These are phyloP conservation scores for Marvania coccoides DNA, from an alignment of 139 green algal species.

Conservation along the genomic window DNA sequence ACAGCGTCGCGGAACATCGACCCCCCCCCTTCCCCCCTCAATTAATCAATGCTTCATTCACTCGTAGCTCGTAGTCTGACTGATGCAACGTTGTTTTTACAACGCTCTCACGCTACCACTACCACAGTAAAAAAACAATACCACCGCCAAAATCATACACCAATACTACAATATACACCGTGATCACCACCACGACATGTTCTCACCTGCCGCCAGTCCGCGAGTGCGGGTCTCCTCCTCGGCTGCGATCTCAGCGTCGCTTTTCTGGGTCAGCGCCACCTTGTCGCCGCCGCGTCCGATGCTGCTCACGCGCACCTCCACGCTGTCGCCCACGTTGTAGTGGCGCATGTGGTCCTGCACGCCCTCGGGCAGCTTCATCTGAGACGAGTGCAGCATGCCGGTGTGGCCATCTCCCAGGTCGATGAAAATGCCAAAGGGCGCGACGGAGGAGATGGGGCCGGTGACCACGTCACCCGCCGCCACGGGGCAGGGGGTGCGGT, in stretches of 20 bases:
- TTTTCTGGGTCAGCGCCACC: constrained; percentile 38
- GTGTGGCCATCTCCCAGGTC: constrained; percentile 52
- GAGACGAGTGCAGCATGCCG: constrained; percentile 57
- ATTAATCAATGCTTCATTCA: too few relatives aligned
- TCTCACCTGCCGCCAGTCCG: not conserved
- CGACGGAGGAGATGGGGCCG: constrained; percentile 39
- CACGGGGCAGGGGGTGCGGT: constrained; percentile 12
- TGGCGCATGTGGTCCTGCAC: constrained; percentile 5
- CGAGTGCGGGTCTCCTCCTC: not conserved
- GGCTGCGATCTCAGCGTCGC: constrained; percentile 19
- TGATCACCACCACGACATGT: too few relatives aligned
- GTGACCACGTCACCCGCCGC: constrained; percentile 40
- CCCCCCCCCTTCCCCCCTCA: too few relatives aligned
- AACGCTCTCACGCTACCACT: too few relatives aligned
- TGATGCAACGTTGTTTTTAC: too few relatives aligned
- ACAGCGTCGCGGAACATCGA: too few relatives aligned
- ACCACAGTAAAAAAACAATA: too few relatives aligned
- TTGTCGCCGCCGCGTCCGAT: constrained; percentile 28
- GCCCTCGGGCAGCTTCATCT: constrained; percentile 44
- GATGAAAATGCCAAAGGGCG: constrained; percentile 62
- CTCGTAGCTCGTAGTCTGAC: too few relatives aligned
- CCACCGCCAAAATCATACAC: too few relatives aligned
- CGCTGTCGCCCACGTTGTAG: constrained; percentile 35
- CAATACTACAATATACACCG: too few relatives aligned
- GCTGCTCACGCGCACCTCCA: constrained; percentile 40